Evolutionary conservation across 75 land plant species (phyloP).

Genomic region (Larix kaempferi): DNA sequence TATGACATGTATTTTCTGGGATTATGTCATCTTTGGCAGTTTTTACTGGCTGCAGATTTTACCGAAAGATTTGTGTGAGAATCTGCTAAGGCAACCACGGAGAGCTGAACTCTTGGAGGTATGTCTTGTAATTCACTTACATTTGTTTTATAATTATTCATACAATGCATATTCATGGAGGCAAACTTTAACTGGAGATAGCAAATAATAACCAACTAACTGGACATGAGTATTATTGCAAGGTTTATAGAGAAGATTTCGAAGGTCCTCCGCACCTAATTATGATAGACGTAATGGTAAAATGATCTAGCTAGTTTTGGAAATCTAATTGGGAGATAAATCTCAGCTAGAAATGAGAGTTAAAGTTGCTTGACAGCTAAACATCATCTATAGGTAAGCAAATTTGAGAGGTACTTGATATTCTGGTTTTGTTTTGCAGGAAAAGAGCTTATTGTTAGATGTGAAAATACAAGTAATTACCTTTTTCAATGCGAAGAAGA

Average conservation of each 20-base stretch:
- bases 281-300: neutral
- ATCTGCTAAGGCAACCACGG: slow-evolving; percentile 31
- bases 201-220: neutral
- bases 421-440: neutral
- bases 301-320: neutral
- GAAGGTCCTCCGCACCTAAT: neutral
- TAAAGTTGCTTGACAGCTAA: neutral
- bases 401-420: neutral
- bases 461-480: neutral
- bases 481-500: neutral
- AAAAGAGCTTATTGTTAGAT: neutral
- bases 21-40: neutral
- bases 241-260: neutral
- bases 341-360: neutral
- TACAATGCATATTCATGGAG: neutral
- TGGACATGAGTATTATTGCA: neutral
- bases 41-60: slow-evolving; percentile 37
- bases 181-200: neutral
- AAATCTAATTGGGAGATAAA: neutral
- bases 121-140: neutral
- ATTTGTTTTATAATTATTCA: neutral
- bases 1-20: neutral
- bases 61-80: slow-evolving; percentile 45
- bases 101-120: slow-evolving; percentile 60
- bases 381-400: neutral